These are phyloP conservation scores for Lachancea sp. DNA, from an alignment of 805 yeast genomes.

Conservation along the genomic window DNA sequence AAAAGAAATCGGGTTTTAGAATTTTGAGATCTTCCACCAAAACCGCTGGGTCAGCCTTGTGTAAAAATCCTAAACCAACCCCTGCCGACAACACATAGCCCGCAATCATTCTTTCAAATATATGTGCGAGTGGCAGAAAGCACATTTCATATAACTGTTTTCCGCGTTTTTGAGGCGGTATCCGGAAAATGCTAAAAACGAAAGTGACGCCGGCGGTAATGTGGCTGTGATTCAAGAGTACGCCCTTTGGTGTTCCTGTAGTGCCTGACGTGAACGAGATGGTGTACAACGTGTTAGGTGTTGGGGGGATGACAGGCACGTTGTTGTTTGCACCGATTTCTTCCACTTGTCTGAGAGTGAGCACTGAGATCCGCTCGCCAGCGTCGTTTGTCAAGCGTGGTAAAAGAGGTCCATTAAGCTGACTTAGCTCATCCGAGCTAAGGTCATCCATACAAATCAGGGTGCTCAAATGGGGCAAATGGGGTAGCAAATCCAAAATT, in stretches of 20 bases:
- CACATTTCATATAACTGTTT: constrained; percentile 32
- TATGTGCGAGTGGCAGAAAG: constrained; percentile 55
- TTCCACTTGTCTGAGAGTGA: constrained; percentile 38
- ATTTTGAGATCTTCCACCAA: constrained; percentile 53
- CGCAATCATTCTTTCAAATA: constrained; percentile 45
- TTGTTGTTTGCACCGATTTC: constrained; percentile 39
- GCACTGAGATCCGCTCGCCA: constrained; percentile 36
- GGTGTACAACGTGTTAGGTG: constrained; percentile 48
- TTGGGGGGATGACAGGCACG: constrained; percentile 41
- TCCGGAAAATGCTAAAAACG: constrained; percentile 32
- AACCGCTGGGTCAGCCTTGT: constrained; percentile 44
- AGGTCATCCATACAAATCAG: constrained; percentile 52
- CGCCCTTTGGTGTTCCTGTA: constrained; percentile 72
- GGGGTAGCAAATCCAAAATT: constrained; percentile 41
- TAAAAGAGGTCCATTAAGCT: constrained; percentile 28
- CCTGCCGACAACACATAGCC: constrained; percentile 43
- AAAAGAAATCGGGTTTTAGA: constrained; percentile 46
- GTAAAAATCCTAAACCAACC: constrained; percentile 48
- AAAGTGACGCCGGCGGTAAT: constrained; percentile 45
- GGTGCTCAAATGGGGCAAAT: constrained; percentile 40
- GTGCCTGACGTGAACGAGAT: constrained; percentile 73
- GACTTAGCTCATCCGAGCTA: constrained; percentile 28
- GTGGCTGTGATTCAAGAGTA: constrained; percentile 46
- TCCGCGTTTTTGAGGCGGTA: constrained; percentile 21
- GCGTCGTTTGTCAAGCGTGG: constrained; percentile 23